Evolutionary conservation across 805 yeast genomes (phyloP).

Genomic region (Barnettozyma wickerhamii): DNA sequence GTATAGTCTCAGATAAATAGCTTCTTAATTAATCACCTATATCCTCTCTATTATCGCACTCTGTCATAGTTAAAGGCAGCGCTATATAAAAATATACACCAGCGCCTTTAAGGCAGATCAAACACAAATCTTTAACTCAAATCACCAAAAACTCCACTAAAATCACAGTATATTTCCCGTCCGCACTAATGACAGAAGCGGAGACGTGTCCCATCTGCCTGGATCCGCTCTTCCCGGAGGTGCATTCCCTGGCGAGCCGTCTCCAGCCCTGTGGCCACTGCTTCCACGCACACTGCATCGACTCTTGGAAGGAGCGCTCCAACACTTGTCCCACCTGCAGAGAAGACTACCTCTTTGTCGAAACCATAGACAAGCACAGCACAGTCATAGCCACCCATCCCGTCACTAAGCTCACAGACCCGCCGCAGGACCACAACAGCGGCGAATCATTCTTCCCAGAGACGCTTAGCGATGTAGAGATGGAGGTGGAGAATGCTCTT

Average conservation of each 20-base stretch:
- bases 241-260: conserved; percentile 21
- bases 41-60: too few species aligned
- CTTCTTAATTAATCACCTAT: too few species aligned
- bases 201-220: conserved; percentile 60
- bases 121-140: too few species aligned
- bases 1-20: too few species aligned
- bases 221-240: conserved; percentile 30
- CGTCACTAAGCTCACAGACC: conserved; percentile 13
- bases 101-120: too few species aligned
- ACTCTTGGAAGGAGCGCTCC: conserved; percentile 52
- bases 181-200: conserved; percentile 12
- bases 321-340: conserved; percentile 64
- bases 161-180: too few species aligned
- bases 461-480: conserved; percentile 4
- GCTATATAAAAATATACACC: too few species aligned
- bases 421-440: conserved; percentile 11
- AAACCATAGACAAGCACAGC: conserved; percentile 25
- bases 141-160: too few species aligned
- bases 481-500: conserved; percentile 6
- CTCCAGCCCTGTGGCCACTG: conserved; percentile 47
- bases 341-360: conserved; percentile 36
- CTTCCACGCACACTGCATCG: conserved; percentile 55
- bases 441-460: conserved; percentile 19
- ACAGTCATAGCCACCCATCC: conserved; percentile 8
- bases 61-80: too few species aligned